These are phyloP conservation scores for Coccomyxa subellipsoidea DNA, from an alignment of 163 green algal species.

Conservation along the genomic window DNA sequence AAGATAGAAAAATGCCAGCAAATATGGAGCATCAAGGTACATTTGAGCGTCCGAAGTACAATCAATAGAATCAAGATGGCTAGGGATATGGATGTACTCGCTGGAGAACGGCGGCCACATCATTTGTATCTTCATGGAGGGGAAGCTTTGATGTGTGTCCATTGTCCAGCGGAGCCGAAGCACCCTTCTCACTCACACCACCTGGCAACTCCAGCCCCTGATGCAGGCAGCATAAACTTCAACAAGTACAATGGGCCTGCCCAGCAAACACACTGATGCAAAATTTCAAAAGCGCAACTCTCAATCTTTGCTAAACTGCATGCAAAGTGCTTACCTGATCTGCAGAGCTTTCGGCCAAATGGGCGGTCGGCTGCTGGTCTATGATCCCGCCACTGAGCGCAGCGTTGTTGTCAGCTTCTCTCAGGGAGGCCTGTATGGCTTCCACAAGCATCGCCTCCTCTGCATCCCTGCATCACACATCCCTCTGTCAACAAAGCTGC, in stretches of 20 bases:
- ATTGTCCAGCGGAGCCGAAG: not conserved
- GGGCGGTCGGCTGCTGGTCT: not conserved
- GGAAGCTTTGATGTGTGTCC: not conserved
- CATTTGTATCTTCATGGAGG: not conserved
- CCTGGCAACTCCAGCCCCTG: no score
- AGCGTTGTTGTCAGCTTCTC: not conserved
- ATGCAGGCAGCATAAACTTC: no score
- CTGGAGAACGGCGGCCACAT: not conserved
- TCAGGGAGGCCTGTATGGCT: conserved; percentile 36
- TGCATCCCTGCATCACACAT: conserved; percentile 31
- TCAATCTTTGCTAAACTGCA: not conserved
- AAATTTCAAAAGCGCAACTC: not conserved
- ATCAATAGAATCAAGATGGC: no score
- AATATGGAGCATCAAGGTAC: no score
- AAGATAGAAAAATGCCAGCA: no score
- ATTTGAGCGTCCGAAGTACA: no score
- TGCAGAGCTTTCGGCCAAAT: not conserved
- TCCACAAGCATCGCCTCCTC: conserved; percentile 37
- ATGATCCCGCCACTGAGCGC: not conserved
- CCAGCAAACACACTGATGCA: not conserved
- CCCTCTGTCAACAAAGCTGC: no score
- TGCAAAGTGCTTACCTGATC: not conserved
- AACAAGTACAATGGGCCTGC: not conserved
- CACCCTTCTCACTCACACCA: not conserved
- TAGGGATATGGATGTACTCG: not conserved